phyloP scores from a whole-genome alignment of 495 filamentous ascomycete genomes.

The Hypoxylon rickii region DNA sequence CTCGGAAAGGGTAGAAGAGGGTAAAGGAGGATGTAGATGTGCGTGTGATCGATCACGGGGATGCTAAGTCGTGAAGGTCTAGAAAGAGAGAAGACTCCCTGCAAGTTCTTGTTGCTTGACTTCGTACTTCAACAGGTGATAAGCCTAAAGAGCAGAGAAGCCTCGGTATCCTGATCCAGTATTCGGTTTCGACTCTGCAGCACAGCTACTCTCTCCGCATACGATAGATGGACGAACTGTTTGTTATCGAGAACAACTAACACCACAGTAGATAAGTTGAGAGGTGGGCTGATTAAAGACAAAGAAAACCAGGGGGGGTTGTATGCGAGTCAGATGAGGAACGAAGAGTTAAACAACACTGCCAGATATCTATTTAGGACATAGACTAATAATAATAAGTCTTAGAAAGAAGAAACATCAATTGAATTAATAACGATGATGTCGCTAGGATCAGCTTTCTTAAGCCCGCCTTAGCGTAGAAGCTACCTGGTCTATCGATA shows the following conservation, averaged over 20 bases:
- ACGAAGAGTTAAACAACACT: background rate
- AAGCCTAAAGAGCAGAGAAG: conserved; percentile 4
- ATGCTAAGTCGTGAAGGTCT: background rate
- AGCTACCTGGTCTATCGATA: conserved; percentile 24
- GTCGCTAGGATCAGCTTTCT: conserved; percentile 24
- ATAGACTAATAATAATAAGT: background rate
- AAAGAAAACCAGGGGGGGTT: background rate
- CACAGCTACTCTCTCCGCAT: conserved; percentile 3
- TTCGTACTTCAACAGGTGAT: background rate
- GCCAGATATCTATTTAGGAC: too few species aligned
- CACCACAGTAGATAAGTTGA: background rate
- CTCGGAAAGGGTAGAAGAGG: conserved; percentile 1
- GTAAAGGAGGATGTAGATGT: background rate
- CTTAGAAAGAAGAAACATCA: too few species aligned
- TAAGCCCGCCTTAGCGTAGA: conserved; percentile 1
- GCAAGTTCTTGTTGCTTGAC: background rate
- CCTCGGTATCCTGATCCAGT: background rate
- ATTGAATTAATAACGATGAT: conserved; percentile 15
- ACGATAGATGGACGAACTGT: background rate
- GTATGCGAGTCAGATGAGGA: background rate
- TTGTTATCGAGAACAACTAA: background rate
- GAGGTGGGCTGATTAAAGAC: background rate
- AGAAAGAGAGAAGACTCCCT: background rate
- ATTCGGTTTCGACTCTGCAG: conserved; percentile 6
- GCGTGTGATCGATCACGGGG: conserved; percentile 11